Base-by-base conservation (phyloP, 345 rosid species). In the Salix arbutifolia region DNA sequence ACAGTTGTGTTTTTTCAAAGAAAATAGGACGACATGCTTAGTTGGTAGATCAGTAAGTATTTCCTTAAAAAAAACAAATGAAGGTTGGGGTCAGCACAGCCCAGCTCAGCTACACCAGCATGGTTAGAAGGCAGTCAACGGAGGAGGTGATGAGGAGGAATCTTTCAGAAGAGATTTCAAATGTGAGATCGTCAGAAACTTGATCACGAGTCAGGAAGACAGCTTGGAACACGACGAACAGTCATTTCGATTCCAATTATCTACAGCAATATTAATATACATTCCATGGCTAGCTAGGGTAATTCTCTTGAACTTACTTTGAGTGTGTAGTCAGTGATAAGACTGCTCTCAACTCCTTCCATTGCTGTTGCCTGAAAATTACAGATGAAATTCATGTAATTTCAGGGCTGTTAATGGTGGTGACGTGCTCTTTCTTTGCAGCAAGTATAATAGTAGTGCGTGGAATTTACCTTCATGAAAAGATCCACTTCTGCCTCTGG, bases 401-500 rank as follows among this genome's bases (percentile, higher is more conserved):
- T 58, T n/a, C 14, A 3, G 4, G 64, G 4, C 0, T 23, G 64
- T 23, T 5, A 23, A 23, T n/a, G 25, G 62, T 17, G 64, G 9
- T 2, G 52, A 52, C 62, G 10, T 58, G 62, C 62, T n/a, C 62
- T n/a, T 58, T 58, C 62, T 58, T 4, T 23, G 64, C 10, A 58
- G 62, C 6, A 53, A 1, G 46, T 0, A 52, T 0, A 6, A 53
- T 2, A 6, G 1, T 46, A 10, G 14, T 67, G 14, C 13, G 1
- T 14, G 28, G 64, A 28, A 21, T 30, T 73, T 77, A 90, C 94
- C 90, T 94, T 94, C 98, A 94, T 94, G 89, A 92, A 94, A 48
- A 94, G 91, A 86, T 94, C 98, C 28, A 94, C 85, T 83, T 94
- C 97, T 62, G 97, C 90, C 72, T 94, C 98, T 1, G 98, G 98